Evolutionary conservation across 495 filamentous ascomycete species (phyloP), one percentile per base, ranked within the genome.

Genomic region (Talaromyces trachyspermus): DNA sequence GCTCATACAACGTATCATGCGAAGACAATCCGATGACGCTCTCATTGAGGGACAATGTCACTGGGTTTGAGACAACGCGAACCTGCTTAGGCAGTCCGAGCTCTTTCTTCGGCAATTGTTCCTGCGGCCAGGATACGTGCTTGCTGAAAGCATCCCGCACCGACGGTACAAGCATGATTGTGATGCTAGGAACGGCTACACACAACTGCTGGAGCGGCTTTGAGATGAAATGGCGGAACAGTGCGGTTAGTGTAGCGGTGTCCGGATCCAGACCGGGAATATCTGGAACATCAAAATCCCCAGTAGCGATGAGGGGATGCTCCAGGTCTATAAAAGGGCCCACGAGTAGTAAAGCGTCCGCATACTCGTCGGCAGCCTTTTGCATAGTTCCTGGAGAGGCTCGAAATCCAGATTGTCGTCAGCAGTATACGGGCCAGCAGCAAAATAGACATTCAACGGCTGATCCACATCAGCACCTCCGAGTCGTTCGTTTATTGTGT

Each of bases 271-370:
- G 64, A 11, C 70, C 64, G n/a, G 80, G 67, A 46, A 83, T 77
- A 3, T 87, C 79, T 4, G 88, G 89, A 19, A 95, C 76, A 54
- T 95, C 90, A 55, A 95, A 95, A 57, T 95, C 89, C 17, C 92
- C 92, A 2, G 82, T 76, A 45, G 85, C 83, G 41, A 98, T 75
- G n/a, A 92, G 68, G 3, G 92, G 91, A 56, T 98, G 92, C 50
- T 94, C 89, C 35, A 80, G 70, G 59, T 97, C 92, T 46, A 98
- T 72, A 60, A 97, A 95, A 2, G 92, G 92, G 0, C 92, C 92
- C 36, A 78, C 65, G 19, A 98, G 71, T 12, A 97, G 74, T 24
- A 97, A 62, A n/a, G 78, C 77, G 56, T 98, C 92, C 6, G 85
- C 82, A 49, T 76, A 83, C 27, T 72, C 77, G 44, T 86, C 81